Evolutionary conservation across 2,329 filamentous ascomycete species (phyloP).

Genomic region (Alternaria conjuncta): DNA sequence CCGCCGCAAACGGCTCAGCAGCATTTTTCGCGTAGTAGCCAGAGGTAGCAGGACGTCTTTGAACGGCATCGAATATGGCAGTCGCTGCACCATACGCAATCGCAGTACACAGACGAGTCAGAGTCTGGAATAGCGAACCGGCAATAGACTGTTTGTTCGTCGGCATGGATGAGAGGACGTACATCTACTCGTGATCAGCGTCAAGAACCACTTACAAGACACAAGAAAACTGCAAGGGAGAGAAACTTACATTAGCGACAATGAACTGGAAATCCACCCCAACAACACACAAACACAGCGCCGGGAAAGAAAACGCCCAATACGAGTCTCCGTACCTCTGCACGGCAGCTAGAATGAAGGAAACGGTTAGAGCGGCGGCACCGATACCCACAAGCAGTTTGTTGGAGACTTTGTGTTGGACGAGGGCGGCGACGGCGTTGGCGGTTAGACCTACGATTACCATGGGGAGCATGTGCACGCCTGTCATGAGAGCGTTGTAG

Average conservation of each 20-base stretch:
- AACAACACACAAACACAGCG: conserved; percentile 65
- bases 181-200: conserved; percentile 58
- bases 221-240: not conserved
- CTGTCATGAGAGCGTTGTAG: conserved; percentile 64
- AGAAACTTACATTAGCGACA: conserved; percentile 65
- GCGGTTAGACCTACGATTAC: conserved; percentile 67
- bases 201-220: not conserved
- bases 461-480: conserved; percentile 70
- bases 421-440: conserved; percentile 66
- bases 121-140: conserved; percentile 72
- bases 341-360: conserved; percentile 63
- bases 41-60: conserved; percentile 37
- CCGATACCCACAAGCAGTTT: conserved; percentile 65
- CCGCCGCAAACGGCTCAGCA: conserved; percentile 59
- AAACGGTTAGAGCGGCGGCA: conserved; percentile 51
- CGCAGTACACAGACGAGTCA: conserved; percentile 65
- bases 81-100: conserved; percentile 68
- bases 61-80: conserved; percentile 61
- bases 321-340: conserved; percentile 63
- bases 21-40: conserved; percentile 53
- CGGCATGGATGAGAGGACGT: conserved; percentile 70
- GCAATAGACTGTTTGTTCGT: conserved; percentile 69
- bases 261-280: conserved; percentile 75
- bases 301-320: conserved; percentile 71
- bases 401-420: conserved; percentile 70